Evolutionary conservation across 2,329 filamentous ascomycete species (phyloP).

Genomic region (Arthrobotrys pseudoclavata): DNA sequence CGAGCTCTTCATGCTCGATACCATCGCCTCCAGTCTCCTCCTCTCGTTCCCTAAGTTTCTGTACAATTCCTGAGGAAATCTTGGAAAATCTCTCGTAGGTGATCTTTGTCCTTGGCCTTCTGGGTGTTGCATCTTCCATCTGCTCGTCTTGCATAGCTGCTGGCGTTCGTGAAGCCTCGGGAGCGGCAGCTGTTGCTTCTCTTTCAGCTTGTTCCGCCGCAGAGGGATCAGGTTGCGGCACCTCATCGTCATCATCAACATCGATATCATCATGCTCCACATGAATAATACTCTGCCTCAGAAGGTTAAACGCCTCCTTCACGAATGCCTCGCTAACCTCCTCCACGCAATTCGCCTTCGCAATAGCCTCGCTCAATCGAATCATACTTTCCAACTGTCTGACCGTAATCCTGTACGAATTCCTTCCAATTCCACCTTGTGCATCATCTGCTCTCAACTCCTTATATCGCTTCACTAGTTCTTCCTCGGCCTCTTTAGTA

Average conservation of each 20-base stretch:
- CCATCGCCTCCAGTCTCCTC: slow-evolving; percentile 78
- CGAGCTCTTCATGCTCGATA: slow-evolving; percentile 82
- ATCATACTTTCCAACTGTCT: slow-evolving; percentile 96
- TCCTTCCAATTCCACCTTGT: slow-evolving; percentile 91
- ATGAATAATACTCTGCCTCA: slow-evolving; percentile 94
- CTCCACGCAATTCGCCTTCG: slow-evolving; percentile 95
- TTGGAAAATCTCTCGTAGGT: slow-evolving; percentile 94
- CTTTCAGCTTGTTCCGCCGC: slow-evolving; percentile 70
- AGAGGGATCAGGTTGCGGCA: slow-evolving; percentile 68
- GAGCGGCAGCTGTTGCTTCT: slow-evolving; percentile 66
- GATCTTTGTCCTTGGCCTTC: slow-evolving; percentile 81
- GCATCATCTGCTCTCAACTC: slow-evolving; percentile 93
- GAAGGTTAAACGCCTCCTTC: slow-evolving; percentile 88
- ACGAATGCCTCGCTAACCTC: slow-evolving; percentile 89
- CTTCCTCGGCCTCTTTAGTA: slow-evolving; percentile 84
- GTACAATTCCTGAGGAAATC: slow-evolving; percentile 88
- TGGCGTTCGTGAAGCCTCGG: slow-evolving; percentile 64
- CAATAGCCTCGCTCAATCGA: slow-evolving; percentile 95
- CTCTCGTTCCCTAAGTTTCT: slow-evolving; percentile 87
- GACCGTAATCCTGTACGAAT: slow-evolving; percentile 97
- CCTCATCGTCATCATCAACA: slow-evolving; percentile 85
- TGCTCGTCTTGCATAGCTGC: slow-evolving; percentile 66
- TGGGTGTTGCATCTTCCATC: slow-evolving; percentile 67
- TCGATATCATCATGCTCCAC: slow-evolving; percentile 98
- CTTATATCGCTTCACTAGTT: slow-evolving; percentile 93